Evolutionary conservation across 768 basidiomycete species (phyloP).

Genomic region (Boletus fagicola): DNA sequence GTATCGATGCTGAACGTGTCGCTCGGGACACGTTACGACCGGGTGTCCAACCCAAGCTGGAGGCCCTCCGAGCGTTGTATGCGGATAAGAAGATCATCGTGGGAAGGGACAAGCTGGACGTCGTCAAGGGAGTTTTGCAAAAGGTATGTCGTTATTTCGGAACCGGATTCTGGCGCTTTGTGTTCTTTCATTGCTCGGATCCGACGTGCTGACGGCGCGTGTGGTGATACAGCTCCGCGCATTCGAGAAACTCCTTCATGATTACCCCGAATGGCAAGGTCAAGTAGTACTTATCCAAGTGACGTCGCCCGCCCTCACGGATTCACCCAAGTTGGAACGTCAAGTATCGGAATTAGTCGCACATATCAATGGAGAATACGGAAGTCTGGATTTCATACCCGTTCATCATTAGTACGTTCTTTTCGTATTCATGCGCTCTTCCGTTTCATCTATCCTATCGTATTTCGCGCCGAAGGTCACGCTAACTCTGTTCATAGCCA

Average conservation of each 20-base stretch:
- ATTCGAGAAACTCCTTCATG: constrained; percentile 89
- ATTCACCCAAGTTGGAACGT: constrained; percentile 90
- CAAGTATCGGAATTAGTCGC: constrained; percentile 92
- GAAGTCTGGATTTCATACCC: constrained; percentile 91
- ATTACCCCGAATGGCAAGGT: constrained; percentile 94
- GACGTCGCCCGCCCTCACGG: constrained; percentile 88
- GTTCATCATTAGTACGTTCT: constrained; percentile 94
- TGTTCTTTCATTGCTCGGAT: neutral
- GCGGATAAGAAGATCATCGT: constrained; percentile 98
- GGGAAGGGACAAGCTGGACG: constrained; percentile 94
- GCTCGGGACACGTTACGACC: constrained; percentile 77
- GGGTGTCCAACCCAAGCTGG: constrained; percentile 87
- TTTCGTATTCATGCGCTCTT: neutral
- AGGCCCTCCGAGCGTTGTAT: constrained; percentile 79
- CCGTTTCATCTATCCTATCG: neutral
- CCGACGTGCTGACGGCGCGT: neutral
- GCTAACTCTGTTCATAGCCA: constrained; percentile 53
- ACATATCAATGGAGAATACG: constrained; percentile 94
- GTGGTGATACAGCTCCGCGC: constrained; percentile 68
- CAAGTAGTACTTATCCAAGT: constrained; percentile 82
- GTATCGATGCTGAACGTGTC: constrained; percentile 90
- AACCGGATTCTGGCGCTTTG: too few species aligned
- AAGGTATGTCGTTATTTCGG: constrained; percentile 52
- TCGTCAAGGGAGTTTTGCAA: constrained; percentile 97
- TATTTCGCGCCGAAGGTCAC: neutral